Evolutionary conservation across 305 asterid genomes (phyloP).

Genomic region (Fraxinus baroniana): DNA sequence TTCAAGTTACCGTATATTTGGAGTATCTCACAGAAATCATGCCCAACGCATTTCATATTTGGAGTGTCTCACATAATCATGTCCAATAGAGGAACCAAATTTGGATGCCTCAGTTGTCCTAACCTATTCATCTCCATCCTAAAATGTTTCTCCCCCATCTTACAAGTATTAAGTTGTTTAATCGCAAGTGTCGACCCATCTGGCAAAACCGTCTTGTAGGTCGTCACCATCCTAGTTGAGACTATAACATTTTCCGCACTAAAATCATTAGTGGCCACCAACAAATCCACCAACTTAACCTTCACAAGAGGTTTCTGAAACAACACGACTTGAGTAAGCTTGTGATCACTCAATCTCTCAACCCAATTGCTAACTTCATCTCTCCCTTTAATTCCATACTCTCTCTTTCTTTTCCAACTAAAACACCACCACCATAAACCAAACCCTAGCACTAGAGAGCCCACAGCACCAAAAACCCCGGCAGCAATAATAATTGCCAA

Average conservation of each 20-base stretch:
- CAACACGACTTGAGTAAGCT: slow-evolving; percentile 76
- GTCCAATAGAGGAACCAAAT: slow-evolving; percentile 82
- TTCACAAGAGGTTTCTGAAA: slow-evolving; percentile 87
- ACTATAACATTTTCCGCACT: slow-evolving; percentile 47
- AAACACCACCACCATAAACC: slow-evolving; percentile 89
- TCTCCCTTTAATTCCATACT: slow-evolving; percentile 52
- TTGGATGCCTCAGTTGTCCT: slow-evolving; percentile 92
- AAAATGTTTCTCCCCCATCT: slow-evolving; percentile 73
- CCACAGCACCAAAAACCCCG: slow-evolving; percentile 90
- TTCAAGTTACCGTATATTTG: too few relatives aligned
- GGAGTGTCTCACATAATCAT: too few relatives aligned
- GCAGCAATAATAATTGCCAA: slow-evolving; percentile 79
- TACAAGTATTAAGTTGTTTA: slow-evolving; percentile 59
- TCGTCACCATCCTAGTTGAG: slow-evolving; percentile 66
- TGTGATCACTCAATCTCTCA: slow-evolving; percentile 63
- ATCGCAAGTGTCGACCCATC: slow-evolving; percentile 79
- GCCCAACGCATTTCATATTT: too few relatives aligned
- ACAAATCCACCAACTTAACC: slow-evolving; percentile 72
- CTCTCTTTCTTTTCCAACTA: slow-evolving; percentile 51
- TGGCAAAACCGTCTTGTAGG: slow-evolving; percentile 64
- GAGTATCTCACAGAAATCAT: too few relatives aligned
- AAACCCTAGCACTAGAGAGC: slow-evolving; percentile 68
- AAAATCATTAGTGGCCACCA: slow-evolving; percentile 67
- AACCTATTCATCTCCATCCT: slow-evolving; percentile 82
- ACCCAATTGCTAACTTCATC: slow-evolving; percentile 63